phyloP scores from a whole-genome alignment of 176 grass and related monocot species.

The Rhynchospora tenuis region DNA sequence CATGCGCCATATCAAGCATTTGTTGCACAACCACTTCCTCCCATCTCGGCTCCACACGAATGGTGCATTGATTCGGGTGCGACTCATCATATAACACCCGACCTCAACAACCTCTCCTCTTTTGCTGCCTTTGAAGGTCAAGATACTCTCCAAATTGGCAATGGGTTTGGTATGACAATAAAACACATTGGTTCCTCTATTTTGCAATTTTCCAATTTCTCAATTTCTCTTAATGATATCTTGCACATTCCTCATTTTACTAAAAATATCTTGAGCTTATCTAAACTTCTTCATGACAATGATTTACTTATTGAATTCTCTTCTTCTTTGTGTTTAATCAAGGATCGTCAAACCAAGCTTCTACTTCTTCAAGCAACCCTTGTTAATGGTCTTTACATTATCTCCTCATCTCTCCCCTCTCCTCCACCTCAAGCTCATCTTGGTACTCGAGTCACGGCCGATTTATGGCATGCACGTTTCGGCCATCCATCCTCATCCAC shows the following conservation, averaged over 20 bases:
- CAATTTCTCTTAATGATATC: neutral
- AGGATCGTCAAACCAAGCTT: too few species aligned
- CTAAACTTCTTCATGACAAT: too few species aligned
- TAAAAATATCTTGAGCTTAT: neutral
- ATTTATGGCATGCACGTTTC: neutral
- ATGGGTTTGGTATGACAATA: neutral
- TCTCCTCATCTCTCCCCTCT: neutral
- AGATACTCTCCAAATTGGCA: neutral
- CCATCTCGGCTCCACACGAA: too few species aligned
- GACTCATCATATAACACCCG: neutral
- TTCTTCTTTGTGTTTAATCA: too few species aligned
- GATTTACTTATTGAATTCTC: too few species aligned
- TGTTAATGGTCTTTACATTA: neutral
- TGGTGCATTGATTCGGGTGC: neutral
- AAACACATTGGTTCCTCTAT: neutral
- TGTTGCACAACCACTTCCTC: too few species aligned
- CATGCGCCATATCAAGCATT: too few species aligned
- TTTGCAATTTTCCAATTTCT: neutral
- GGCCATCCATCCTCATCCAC: neutral
- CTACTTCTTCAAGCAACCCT: neutral
- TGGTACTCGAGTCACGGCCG: neutral
- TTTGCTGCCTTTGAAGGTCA: neutral
- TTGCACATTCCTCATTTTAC: neutral
- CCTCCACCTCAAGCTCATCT: neutral
- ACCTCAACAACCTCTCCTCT: neutral